Conservation (phyloP, 306 rosid species). For the Luffa aegyptiaca region DNA sequence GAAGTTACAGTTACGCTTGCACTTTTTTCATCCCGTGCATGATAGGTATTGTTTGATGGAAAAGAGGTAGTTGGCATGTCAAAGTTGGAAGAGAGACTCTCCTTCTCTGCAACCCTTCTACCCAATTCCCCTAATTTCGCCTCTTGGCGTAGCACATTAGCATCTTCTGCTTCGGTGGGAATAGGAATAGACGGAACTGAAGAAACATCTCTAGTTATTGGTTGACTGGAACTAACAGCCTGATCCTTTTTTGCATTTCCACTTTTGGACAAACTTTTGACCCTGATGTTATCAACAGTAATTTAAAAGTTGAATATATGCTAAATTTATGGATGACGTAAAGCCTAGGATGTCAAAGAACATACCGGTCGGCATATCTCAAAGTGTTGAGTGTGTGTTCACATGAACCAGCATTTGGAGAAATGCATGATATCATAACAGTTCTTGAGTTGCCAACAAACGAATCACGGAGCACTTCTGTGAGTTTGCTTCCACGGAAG, state of each 20-base stretch:
- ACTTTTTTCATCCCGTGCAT: constrained; percentile 52
- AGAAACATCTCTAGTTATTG: constrained; percentile 46
- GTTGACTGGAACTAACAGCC: constrained; percentile 34
- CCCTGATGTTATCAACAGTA: constrained; percentile 41
- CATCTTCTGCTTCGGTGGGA: constrained; percentile 40
- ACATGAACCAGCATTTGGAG: constrained; percentile 96
- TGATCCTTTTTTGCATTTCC: constrained; percentile 85
- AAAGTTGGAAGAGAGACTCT: constrained; percentile 43
- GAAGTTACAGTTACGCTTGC: constrained; percentile 25
- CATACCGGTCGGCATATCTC: constrained; percentile 96
- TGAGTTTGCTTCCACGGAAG: constrained; percentile 97
- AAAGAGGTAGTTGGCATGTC: constrained; percentile 42
- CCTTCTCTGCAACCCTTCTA: constrained; percentile 54
- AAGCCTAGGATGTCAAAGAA: constrained; percentile 9
- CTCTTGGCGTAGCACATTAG: constrained; percentile 53
- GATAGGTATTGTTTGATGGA: constrained; percentile 31
- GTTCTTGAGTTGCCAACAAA: constrained; percentile 95
- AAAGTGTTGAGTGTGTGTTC: constrained; percentile 94
- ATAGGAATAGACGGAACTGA: constrained; percentile 41
- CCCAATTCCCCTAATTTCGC: constrained; percentile 43
- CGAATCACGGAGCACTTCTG: constrained; percentile 98
- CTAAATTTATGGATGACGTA: neutral
- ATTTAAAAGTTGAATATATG: constrained; percentile 14
- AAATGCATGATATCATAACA: constrained; percentile 96
- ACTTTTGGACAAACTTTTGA: constrained; percentile 86